Evolutionary conservation across 305 asterid genomes (phyloP).

Genomic region (Nicotiana rustica): DNA sequence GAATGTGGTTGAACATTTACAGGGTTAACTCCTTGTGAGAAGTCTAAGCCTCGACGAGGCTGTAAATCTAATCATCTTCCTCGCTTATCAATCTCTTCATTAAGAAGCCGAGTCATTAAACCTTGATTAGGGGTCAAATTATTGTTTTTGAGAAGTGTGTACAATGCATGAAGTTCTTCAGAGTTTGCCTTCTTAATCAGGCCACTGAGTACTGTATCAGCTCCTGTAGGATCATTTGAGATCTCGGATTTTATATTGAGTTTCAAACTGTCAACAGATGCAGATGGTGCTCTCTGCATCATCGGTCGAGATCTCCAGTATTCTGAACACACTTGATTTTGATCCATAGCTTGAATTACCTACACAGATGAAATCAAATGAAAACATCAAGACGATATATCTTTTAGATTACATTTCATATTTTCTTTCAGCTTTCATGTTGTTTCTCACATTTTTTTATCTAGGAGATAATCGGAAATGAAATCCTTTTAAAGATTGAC

Average conservation of each 20-base stretch:
- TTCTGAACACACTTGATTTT: slow-evolving; percentile 58
- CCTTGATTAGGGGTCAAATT: slow-evolving; percentile 48
- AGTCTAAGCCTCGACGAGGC: slow-evolving; percentile 29
- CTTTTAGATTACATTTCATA: not conserved
- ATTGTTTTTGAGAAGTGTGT: slow-evolving; percentile 48
- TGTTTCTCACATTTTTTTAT: not conserved
- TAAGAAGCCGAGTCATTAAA: slow-evolving; percentile 54
- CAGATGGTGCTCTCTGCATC: slow-evolving; percentile 57
- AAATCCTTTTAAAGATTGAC: not conserved
- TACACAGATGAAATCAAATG: slow-evolving; percentile 40
- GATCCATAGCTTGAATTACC: slow-evolving; percentile 87
- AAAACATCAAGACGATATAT: not conserved
- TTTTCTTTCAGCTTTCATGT: not conserved
- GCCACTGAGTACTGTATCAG: slow-evolving; percentile 51
- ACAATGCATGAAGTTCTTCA: slow-evolving; percentile 64
- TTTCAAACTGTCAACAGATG: slow-evolving; percentile 40
- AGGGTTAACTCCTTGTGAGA: slow-evolving; percentile 36
- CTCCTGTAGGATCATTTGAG: slow-evolving; percentile 44
- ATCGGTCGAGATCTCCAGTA: slow-evolving; percentile 88
- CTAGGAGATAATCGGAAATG: not conserved
- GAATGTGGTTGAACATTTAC: slow-evolving; percentile 33
- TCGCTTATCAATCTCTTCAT: slow-evolving; percentile 54
- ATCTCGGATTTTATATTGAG: slow-evolving; percentile 46
- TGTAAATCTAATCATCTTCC: slow-evolving; percentile 44
- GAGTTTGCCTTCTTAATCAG: slow-evolving; percentile 70